Percentiles rank a stretch among this genome's conserved stretches.
Conservation (phyloP, 257 asterid genomes). For the Salvia rosmarinus region DNA sequence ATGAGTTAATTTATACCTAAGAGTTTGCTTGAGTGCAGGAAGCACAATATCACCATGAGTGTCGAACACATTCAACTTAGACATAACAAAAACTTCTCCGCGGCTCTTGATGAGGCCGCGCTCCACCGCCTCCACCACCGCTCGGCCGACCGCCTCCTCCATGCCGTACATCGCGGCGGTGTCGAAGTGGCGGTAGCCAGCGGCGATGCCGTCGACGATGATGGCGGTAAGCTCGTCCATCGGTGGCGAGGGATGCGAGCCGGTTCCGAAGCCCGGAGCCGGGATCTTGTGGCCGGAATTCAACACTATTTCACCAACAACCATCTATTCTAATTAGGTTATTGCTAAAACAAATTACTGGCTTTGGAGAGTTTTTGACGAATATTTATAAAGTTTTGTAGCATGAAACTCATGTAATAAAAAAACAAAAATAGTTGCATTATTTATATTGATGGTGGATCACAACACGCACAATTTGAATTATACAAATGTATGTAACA, state of each 20-base stretch:
- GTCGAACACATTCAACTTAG: constrained; percentile 37
- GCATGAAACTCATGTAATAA: no score
- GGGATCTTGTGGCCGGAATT: constrained; percentile 55
- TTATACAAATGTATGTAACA: no score
- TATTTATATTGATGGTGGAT: no score
- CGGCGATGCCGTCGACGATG: constrained; percentile 41
- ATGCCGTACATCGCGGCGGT: constrained; percentile 51
- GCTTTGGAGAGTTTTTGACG: no score
- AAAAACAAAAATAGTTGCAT: no score
- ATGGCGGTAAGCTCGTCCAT: constrained; percentile 38
- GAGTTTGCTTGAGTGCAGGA: constrained; percentile 48
- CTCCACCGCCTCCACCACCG: constrained; percentile 43
- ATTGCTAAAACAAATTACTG: no score
- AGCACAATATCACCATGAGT: constrained; percentile 46
- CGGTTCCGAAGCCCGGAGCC: constrained; percentile 44
- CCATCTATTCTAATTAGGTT: not conserved
- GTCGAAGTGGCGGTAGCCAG: constrained; percentile 61
- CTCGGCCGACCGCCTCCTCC: constrained; percentile 51
- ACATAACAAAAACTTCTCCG: constrained; percentile 51
- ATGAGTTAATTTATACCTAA: constrained; percentile 35
- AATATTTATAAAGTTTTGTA: no score
- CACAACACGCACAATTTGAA: no score
- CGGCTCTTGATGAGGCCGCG: constrained; percentile 46
- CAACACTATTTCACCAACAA: constrained; percentile 37
- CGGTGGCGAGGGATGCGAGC: constrained; percentile 34